These are phyloP conservation scores for Mucor piriformis DNA, from an alignment of 371 early-diverging fungal genomes.

Conservation along the genomic window DNA sequence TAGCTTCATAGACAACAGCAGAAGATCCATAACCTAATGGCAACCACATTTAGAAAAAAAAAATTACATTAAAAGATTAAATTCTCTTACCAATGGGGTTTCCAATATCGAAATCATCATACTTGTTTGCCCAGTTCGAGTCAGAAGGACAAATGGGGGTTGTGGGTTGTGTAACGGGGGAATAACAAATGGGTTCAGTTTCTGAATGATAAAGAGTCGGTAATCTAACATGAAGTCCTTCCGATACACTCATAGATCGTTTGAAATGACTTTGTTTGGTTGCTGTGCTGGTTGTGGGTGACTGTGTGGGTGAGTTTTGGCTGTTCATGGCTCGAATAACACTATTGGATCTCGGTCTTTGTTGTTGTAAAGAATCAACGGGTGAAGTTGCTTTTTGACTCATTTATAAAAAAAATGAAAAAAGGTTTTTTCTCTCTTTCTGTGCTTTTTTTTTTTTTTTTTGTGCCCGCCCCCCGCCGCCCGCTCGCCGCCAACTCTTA, in stretches of 20 bases:
- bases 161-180: conserved; percentile 5
- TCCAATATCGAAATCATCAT: conserved; percentile 52
- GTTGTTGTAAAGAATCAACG: background rate
- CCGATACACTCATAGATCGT: conserved; percentile 25
- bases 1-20: conserved; percentile 82
- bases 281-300: background rate
- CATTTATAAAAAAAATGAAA: conserved; percentile 3
- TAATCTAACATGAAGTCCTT: conserved; percentile 23
- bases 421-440: background rate
- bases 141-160: conserved; percentile 20
- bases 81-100: conserved; percentile 34
- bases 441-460: background rate
- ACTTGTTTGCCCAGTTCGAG: conserved; percentile 38
- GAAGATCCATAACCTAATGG: conserved; percentile 85
- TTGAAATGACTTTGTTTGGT: conserved; percentile 5
- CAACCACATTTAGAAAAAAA: background rate
- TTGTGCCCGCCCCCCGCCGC: too few relatives aligned
- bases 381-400: conserved; percentile 14
- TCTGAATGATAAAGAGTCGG: conserved; percentile 21
- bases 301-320: conserved; percentile 8
- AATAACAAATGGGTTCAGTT: conserved; percentile 11
- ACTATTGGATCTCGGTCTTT: conserved; percentile 19
- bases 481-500: too few relatives aligned
- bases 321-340: conserved; percentile 10
- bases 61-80: background rate